Evolutionary conservation across 257 asterid genomes (phyloP), one percentile per base, ranked within the genome.

Genomic region (Coffea eugenioides): DNA sequence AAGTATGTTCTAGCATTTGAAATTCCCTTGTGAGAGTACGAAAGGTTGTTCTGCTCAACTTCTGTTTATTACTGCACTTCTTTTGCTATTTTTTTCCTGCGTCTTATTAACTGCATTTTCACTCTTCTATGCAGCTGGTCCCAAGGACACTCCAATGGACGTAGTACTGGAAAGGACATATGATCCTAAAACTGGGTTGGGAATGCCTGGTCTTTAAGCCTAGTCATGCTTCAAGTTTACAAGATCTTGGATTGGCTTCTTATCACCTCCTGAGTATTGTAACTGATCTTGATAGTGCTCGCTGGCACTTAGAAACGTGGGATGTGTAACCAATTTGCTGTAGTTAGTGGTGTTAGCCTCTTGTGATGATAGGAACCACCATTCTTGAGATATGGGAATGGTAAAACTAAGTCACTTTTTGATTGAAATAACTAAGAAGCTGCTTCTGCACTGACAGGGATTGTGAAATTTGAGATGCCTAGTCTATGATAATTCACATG

Each of bases 71-170:
- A 23, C 61, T 48, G 4, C 8, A 8, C 4, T 54, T 54, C 23
- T 5, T 54, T 18, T 18, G 27, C 3, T 4, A 14, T 4, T 48
- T 34, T 34, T 6, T 12, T 6, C 43, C 3, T 62, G 59, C 78
- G 25, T 68, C 11, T 20, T 71, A 36, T 36, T 72, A n/a, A 39
- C 67, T 48, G 49, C 66, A 27, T 66, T 69, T 3, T 79, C 76
- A 74, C 82, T 69, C 69, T 65, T 71, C 56, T 84, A 18, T 86
- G 90, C 93, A 94, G 99, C 83, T 77, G 99, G 99, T 79, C 98
- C 96, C 54, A 94, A 92, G 86, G 98, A 92, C 75, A 95, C 98
- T 73, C 95, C 95, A 20, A 80, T 91, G 92, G 97, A 92, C 45
- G 69, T 85, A 70, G 98, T 89, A 72, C 59, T 84, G 79, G 97